phyloP scores from a whole-genome alignment of 495 filamentous ascomycete genomes.

The Durotheca rogersii region DNA sequence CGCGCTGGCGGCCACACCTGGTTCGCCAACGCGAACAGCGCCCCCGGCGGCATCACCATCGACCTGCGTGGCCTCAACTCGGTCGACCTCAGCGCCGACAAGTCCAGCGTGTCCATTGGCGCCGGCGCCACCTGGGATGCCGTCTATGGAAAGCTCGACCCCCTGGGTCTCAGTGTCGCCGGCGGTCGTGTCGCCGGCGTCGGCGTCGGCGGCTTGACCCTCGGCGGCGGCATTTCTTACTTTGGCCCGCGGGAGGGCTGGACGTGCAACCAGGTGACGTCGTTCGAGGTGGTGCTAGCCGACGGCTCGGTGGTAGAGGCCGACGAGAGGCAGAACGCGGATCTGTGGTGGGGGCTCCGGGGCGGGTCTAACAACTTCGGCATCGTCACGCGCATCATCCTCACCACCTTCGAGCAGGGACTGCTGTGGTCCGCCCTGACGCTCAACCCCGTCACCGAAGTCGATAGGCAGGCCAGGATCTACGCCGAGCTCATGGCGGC shows the following conservation, averaged over 20 bases:
- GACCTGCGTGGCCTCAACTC: conserved; percentile 28
- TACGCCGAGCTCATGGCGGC: conserved; percentile 18
- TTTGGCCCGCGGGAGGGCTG: conserved; percentile 51
- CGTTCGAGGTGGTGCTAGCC: conserved; percentile 61
- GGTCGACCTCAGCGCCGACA: conserved; percentile 16
- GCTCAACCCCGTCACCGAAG: conserved; percentile 7
- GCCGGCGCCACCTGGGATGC: conserved; percentile 33
- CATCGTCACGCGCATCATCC: conserved; percentile 46
- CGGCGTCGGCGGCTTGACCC: conserved; percentile 46
- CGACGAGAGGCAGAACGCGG: conserved; percentile 40
- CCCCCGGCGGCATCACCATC: conserved; percentile 43
- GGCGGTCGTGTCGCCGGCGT: conserved; percentile 42
- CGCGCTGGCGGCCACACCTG: conserved; percentile 47
- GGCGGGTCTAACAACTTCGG: conserved; percentile 59
- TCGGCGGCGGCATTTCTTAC: conserved; percentile 50
- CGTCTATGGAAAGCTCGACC: conserved; percentile 40
- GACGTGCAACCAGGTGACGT: conserved; percentile 51
- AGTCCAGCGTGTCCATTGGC: conserved; percentile 23
- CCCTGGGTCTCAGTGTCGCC: conserved; percentile 36
- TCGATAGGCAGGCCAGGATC: conserved; percentile 6
- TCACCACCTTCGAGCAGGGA: conserved; percentile 30
- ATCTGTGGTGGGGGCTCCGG: conserved; percentile 56
- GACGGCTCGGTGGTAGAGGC: conserved; percentile 51
- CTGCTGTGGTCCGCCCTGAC: conserved; percentile 7
- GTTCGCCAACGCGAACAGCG: conserved; percentile 38